phyloP scores from a whole-genome alignment of 805 yeast genomes.

The Dipodascus albidus region DNA sequence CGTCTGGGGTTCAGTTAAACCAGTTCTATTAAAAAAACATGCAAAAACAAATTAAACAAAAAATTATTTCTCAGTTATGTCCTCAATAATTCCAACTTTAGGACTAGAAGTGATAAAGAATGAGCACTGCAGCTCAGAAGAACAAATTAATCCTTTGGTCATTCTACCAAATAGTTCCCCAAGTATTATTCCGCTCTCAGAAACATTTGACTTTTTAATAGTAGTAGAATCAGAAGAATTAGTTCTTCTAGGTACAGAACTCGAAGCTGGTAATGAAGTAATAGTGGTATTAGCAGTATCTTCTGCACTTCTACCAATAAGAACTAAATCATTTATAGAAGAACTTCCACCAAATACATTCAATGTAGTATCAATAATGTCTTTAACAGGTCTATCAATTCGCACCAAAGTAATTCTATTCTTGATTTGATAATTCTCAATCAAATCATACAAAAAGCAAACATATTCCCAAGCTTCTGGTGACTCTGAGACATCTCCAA shows the following conservation, averaged over 20 bases:
- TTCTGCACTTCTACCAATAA: background rate
- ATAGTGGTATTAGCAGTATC: background rate
- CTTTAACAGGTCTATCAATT: background rate
- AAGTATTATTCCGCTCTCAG: background rate
- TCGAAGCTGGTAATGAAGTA: background rate
- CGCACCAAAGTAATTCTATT: background rate
- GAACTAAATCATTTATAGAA: background rate
- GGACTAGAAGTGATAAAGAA: constrained; percentile 1
- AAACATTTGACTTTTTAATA: background rate
- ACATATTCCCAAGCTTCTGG: background rate
- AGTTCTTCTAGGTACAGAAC: background rate
- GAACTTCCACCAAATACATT: background rate
- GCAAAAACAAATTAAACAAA: background rate
- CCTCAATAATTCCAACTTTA: background rate
- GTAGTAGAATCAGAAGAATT: background rate
- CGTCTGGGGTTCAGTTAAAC: too few species aligned
- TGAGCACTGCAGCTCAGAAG: background rate
- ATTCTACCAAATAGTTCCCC: background rate
- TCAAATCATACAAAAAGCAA: background rate
- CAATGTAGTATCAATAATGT: background rate
- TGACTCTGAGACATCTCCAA: constrained; percentile 5
- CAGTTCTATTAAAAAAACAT: too few species aligned
- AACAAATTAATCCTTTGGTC: background rate
- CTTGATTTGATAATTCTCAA: background rate
- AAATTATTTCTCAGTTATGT: background rate